Percentiles rank a stretch among this genome's conserved stretches.
Conservation (phyloP, 495 filamentous ascomycete species). For the Hypoxylon intermedium region DNA sequence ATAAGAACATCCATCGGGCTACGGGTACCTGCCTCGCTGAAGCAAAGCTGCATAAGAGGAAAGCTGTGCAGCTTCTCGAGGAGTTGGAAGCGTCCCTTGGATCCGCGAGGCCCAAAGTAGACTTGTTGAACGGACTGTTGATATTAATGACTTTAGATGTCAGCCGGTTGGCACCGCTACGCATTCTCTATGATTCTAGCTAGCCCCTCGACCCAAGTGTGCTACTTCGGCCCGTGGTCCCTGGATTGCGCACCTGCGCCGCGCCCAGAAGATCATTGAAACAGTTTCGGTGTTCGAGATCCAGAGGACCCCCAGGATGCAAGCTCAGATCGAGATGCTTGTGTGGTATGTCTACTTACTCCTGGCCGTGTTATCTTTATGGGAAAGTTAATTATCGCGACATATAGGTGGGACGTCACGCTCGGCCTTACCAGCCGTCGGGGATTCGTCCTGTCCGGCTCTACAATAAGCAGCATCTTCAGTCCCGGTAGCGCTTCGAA, state of each 20-base stretch:
- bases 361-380: not conserved
- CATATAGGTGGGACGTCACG: conserved; percentile 43
- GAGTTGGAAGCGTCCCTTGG: not conserved
- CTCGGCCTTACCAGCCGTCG: conserved; percentile 38
- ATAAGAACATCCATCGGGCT: conserved; percentile 4
- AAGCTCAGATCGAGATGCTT: conserved; percentile 41
- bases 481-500: conserved; percentile 31
- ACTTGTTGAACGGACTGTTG: conserved; percentile 8
- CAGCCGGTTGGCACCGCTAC: conserved; percentile 4
- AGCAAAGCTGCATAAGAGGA: conserved; percentile 4
- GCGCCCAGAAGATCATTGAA: conserved; percentile 17
- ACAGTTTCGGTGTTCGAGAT: conserved; percentile 6
- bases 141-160: conserved; percentile 25
- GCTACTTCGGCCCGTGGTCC: conserved; percentile 15
- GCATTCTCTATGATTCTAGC: not conserved
- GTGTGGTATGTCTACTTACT: conserved; percentile 32
- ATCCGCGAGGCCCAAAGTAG: not conserved
- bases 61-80: not conserved
- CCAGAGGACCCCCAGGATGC: conserved; percentile 9
- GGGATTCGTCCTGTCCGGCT: conserved; percentile 31
- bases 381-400: not conserved
- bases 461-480: conserved; percentile 25
- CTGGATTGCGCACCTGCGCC: conserved; percentile 17
- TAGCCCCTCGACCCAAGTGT: conserved; percentile 13
- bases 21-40: conserved; percentile 1